These are phyloP conservation scores for Kluyveromyces nonfermentans DNA, from an alignment of 805 yeast species.

Conservation along the genomic window DNA sequence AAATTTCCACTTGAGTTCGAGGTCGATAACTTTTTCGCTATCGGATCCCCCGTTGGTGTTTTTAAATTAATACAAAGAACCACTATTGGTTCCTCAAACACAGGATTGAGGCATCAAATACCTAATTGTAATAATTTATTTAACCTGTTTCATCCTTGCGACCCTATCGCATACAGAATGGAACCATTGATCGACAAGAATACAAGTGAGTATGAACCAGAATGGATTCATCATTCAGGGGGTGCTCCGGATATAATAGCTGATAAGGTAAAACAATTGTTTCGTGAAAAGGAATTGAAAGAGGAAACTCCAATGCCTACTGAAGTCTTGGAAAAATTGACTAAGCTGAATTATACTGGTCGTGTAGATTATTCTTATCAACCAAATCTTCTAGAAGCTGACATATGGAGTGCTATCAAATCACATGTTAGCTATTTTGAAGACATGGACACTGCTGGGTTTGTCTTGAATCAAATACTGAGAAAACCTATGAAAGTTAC, in stretches of 20 bases:
- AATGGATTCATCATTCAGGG: conserved; percentile 20
- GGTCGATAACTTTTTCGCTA: conserved; percentile 64
- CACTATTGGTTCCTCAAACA: conserved; percentile 37
- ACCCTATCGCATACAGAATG: conserved; percentile 81
- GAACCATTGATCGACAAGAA: conserved; percentile 60
- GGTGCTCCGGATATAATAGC: conserved; percentile 9
- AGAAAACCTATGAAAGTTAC: conserved; percentile 3
- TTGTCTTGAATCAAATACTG: conserved; percentile 52
- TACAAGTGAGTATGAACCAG: conserved; percentile 19
- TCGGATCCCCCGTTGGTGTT: conserved; percentile 89
- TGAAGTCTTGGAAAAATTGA: conserved; percentile 31
- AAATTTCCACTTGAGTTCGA: conserved; percentile 49
- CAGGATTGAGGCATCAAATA: conserved; percentile 16
- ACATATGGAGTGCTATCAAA: conserved; percentile 69
- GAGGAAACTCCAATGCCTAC: conserved; percentile 19
- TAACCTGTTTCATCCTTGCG: conserved; percentile 84
- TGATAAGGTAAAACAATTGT: conserved; percentile 5
- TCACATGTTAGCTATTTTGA: conserved; percentile 88
- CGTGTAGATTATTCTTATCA: conserved; percentile 76
- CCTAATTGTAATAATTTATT: conserved; percentile 62
- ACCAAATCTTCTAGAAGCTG: conserved; percentile 69
- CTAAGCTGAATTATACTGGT: conserved; percentile 55
- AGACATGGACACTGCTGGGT: conserved; percentile 75
- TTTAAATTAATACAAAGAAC: conserved; percentile 65
- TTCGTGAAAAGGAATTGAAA: conserved; percentile 14